These are phyloP conservation scores for Adansonia rubrostipa DNA, from an alignment of 441 rosid genomes.

Conservation along the genomic window DNA sequence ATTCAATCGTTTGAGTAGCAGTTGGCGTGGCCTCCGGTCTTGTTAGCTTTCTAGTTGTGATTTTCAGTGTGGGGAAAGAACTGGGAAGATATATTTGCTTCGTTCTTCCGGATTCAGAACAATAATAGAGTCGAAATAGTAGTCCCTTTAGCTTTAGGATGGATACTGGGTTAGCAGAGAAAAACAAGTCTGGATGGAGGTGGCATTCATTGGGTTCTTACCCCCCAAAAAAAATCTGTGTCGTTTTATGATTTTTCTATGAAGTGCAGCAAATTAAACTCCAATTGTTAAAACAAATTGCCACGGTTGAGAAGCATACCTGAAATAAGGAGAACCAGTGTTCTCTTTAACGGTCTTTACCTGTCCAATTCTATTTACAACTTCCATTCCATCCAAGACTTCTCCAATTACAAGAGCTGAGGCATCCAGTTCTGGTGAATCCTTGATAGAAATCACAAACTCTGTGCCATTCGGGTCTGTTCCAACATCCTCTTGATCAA, in stretches of 20 bases:
- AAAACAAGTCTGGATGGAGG: neutral
- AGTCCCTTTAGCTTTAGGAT: no score
- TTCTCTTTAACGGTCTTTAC: conserved; percentile 86
- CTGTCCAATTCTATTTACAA: conserved; percentile 60
- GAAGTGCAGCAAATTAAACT: neutral
- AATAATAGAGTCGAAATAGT: neutral
- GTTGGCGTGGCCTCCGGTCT: no score
- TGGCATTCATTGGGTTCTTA: neutral
- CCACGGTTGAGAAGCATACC: conserved; percentile 43
- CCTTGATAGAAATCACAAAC: conserved; percentile 66
- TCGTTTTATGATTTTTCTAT: neutral
- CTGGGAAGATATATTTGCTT: no score
- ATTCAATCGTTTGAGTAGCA: no score
- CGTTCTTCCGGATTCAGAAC: neutral
- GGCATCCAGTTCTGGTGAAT: conserved; percentile 78
- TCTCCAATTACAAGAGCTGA: conserved; percentile 74
- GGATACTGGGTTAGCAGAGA: neutral
- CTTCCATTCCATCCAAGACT: conserved; percentile 78
- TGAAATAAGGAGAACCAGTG: conserved; percentile 84
- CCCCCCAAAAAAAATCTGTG: no score
- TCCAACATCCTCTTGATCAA: conserved; percentile 66
- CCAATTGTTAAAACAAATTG: neutral
- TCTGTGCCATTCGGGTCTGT: conserved; percentile 81
- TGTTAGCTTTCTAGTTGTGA: no score
- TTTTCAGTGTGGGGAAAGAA: no score